These are phyloP conservation scores for Amphichorda felina DNA, from an alignment of 2,329 filamentous ascomycete genomes.

Conservation along the genomic window DNA sequence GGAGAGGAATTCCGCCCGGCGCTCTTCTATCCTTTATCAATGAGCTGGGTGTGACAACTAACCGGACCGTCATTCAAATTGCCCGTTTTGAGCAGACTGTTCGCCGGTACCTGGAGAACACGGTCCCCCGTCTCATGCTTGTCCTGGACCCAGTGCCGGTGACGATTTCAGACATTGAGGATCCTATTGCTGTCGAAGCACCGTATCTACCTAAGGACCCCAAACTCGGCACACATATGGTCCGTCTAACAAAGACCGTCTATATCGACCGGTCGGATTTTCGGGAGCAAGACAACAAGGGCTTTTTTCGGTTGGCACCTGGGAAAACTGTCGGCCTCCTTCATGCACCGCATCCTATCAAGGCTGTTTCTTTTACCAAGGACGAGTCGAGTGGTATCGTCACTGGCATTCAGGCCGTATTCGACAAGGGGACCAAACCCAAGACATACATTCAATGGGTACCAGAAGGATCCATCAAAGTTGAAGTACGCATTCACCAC, in stretches of 20 bases:
- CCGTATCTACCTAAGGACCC: constrained; percentile 79
- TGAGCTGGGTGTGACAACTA: constrained; percentile 82
- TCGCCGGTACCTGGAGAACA: constrained; percentile 75
- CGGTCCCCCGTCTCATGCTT: constrained; percentile 81
- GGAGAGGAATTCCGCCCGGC: constrained; percentile 77
- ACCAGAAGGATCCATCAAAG: constrained; percentile 47
- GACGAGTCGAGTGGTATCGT: constrained; percentile 48
- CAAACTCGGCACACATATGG: constrained; percentile 48
- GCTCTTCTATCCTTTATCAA: constrained; percentile 84
- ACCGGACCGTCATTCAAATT: constrained; percentile 67
- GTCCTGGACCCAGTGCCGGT: constrained; percentile 78
- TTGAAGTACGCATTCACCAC: constrained; percentile 65
- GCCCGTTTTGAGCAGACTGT: constrained; percentile 73
- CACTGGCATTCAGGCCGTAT: constrained; percentile 45
- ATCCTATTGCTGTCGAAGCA: constrained; percentile 48
- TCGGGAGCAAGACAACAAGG: constrained; percentile 53
- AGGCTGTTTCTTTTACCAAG: constrained; percentile 51
- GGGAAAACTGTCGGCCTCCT: constrained; percentile 61
- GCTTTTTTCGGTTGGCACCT: constrained; percentile 65
- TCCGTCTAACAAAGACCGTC: constrained; percentile 56
- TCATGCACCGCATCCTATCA: constrained; percentile 55
- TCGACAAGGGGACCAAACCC: constrained; percentile 55
- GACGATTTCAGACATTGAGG: constrained; percentile 62
- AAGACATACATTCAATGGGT: constrained; percentile 86
- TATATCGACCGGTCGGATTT: constrained; percentile 79